Percentiles rank a stretch among this genome's conserved stretches.
phyloP scores from a whole-genome alignment of 345 rosid species.

The Ricinus communis region DNA sequence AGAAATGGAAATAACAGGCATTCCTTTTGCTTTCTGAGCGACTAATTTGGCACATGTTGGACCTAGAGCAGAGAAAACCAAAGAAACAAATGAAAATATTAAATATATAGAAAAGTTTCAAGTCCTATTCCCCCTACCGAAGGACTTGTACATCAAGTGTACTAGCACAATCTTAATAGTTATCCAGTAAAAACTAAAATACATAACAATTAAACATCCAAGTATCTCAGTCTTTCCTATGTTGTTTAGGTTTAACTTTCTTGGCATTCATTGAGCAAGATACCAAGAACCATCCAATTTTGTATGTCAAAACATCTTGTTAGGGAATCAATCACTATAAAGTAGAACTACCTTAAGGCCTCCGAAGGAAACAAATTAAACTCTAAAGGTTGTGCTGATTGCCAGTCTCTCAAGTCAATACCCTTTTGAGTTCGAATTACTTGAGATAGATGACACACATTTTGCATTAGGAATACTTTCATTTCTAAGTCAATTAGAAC shows the following conservation, averaged over 20 bases:
- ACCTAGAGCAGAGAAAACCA: slow-evolving; percentile 36
- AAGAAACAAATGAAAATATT: background rate
- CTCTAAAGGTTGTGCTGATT: background rate
- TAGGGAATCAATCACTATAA: background rate
- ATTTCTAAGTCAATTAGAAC: background rate
- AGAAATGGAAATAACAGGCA: slow-evolving; percentile 68
- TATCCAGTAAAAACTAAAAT: background rate
- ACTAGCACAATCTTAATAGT: background rate
- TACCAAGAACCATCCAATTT: background rate
- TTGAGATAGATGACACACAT: too few species aligned
- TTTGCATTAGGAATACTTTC: background rate
- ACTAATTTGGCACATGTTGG: slow-evolving; percentile 54
- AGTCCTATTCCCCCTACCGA: background rate
- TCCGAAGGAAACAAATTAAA: background rate
- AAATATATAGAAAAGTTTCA: background rate
- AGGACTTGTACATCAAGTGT: background rate
- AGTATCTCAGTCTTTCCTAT: background rate
- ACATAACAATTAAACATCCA: background rate
- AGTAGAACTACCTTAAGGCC: background rate
- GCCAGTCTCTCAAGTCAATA: background rate
- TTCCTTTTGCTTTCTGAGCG: slow-evolving; percentile 86
- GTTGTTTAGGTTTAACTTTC: background rate
- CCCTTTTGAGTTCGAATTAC: background rate
- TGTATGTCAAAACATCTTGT: background rate
- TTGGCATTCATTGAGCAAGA: background rate